phyloP scores from a whole-genome alignment of 106 monocot species.

The Platanthera zijinensis region DNA sequence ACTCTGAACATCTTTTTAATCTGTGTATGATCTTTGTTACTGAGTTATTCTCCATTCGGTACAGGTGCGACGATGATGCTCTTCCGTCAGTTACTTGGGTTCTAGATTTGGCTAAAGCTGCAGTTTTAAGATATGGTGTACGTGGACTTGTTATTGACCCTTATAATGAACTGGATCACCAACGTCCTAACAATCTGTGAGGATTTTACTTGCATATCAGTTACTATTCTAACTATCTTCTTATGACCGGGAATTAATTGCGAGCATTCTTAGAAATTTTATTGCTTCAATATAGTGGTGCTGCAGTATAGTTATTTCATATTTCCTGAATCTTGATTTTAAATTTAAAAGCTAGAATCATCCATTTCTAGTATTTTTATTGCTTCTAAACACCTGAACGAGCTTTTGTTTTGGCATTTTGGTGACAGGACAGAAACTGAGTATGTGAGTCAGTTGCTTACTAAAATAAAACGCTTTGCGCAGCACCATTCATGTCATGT shows the following conservation, averaged over 20 bases:
- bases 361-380: neutral
- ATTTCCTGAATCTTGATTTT: neutral
- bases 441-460: slow-evolving; percentile 94
- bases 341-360: neutral
- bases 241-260: neutral
- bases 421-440: slow-evolving; percentile 85
- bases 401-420: neutral
- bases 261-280: neutral
- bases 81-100: slow-evolving; percentile 81
- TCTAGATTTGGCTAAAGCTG: slow-evolving; percentile 68
- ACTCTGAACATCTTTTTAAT: neutral
- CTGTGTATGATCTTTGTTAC: neutral
- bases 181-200: slow-evolving; percentile 58
- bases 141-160: slow-evolving; percentile 91
- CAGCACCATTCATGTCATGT: slow-evolving; percentile 24
- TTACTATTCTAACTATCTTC: neutral
- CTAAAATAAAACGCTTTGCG: slow-evolving; percentile 84
- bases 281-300: neutral
- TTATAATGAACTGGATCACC: slow-evolving; percentile 92
- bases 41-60: neutral
- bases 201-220: slow-evolving; percentile 9
- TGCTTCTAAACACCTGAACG: neutral
- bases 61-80: slow-evolving; percentile 71
- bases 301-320: neutral
- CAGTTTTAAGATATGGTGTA: slow-evolving; percentile 70